These are phyloP conservation scores for Aureobasidium sp. DNA, from an alignment of 2,329 filamentous ascomycete species.

Conservation along the genomic window DNA sequence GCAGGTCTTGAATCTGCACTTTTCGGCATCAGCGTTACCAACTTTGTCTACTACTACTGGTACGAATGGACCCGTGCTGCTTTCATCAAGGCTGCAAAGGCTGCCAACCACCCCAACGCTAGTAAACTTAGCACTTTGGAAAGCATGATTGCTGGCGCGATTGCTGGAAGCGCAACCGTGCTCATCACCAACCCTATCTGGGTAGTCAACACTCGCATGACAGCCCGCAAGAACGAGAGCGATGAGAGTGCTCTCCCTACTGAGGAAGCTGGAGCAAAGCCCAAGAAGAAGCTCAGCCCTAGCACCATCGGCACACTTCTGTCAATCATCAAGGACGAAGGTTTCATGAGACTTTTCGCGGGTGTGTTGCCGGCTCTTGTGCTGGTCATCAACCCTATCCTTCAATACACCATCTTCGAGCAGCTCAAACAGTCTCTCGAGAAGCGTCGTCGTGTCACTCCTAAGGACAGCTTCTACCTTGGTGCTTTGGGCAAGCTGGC, in stretches of 20 bases:
- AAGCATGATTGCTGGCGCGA: slow-evolving; percentile 88
- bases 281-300: slow-evolving; percentile 48
- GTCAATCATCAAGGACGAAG: slow-evolving; percentile 74
- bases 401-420: slow-evolving; percentile 98
- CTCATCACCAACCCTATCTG: slow-evolving; percentile 97
- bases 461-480: slow-evolving; percentile 80
- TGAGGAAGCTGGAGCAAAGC: slow-evolving; percentile 20
- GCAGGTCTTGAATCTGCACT: slow-evolving; percentile 88
- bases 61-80: slow-evolving; percentile 92
- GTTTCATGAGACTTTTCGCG: slow-evolving; percentile 75
- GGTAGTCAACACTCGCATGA: slow-evolving; percentile 98
- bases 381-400: slow-evolving; percentile 93
- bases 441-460: slow-evolving; percentile 68
- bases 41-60: slow-evolving; percentile 99
- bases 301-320: slow-evolving; percentile 77
- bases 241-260: slow-evolving; percentile 31
- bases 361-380: slow-evolving; percentile 89
- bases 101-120: slow-evolving; percentile 14
- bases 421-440: slow-evolving; percentile 91
- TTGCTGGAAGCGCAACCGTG: slow-evolving; percentile 90
- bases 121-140: slow-evolving; percentile 75
- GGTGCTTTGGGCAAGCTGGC: slow-evolving; percentile 92
- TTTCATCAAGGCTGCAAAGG: slow-evolving; percentile 27
- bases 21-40: slow-evolving; percentile 96
- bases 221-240: slow-evolving; percentile 65